Evolutionary conservation across 2,329 filamentous ascomycete species (phyloP).

Genomic region (Incumbomyces delicatus): DNA sequence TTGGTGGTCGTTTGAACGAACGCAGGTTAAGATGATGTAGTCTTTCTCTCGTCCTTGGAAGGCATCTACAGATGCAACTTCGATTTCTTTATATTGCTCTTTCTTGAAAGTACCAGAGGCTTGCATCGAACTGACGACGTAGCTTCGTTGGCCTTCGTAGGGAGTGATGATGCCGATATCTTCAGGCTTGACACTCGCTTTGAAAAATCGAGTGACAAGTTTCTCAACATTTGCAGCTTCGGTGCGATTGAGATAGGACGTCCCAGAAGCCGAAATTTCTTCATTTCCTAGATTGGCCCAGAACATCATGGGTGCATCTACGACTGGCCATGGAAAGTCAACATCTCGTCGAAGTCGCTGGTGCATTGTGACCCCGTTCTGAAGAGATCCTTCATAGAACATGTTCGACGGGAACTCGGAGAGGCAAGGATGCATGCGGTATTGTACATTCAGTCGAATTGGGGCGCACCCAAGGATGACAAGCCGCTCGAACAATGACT

Average conservation of each 20-base stretch:
- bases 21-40: slow-evolving; percentile 95
- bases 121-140: slow-evolving; percentile 99
- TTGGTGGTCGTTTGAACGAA: slow-evolving; percentile 97
- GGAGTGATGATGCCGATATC: slow-evolving; percentile 98
- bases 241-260: slow-evolving; percentile 94
- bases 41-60: slow-evolving; percentile 99
- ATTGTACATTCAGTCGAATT: slow-evolving; percentile 91
- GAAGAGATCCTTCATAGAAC: slow-evolving; percentile 96
- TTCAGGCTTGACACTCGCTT: slow-evolving; percentile 85
- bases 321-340: slow-evolving; percentile 95
- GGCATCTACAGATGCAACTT: slow-evolving; percentile 94
- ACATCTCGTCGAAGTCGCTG: slow-evolving; percentile 85
- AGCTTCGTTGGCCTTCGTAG: slow-evolving; percentile 96
- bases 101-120: slow-evolving; percentile 96
- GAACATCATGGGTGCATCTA: slow-evolving; percentile 98
- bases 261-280: slow-evolving; percentile 95
- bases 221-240: slow-evolving; percentile 98
- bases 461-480: slow-evolving; percentile 84
- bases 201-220: slow-evolving; percentile 97
- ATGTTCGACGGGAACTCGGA: slow-evolving; percentile 98
- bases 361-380: slow-evolving; percentile 88
- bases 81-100: slow-evolving; percentile 95
- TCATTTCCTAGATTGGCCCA: slow-evolving; percentile 98
- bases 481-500: slow-evolving; percentile 94
- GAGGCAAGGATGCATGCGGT: slow-evolving; percentile 96